phyloP scores from a whole-genome alignment of 768 basidiomycete species.

The Russula griseocarnosa region DNA sequence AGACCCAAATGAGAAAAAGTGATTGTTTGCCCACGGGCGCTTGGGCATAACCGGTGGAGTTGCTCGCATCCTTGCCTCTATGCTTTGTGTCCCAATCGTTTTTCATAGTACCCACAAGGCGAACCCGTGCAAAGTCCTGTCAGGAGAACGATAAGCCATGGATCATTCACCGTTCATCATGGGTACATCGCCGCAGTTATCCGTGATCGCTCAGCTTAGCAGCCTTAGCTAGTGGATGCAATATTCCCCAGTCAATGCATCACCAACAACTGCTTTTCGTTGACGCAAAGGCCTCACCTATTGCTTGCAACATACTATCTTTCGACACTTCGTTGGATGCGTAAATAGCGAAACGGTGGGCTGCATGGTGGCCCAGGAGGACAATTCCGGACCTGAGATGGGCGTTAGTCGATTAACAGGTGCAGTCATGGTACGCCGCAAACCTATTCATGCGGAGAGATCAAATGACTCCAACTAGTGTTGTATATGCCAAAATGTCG shows the following conservation, averaged over 20 bases:
- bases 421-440: neutral
- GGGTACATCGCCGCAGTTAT: neutral
- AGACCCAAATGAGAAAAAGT: too few species aligned
- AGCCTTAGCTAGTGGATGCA: too few species aligned
- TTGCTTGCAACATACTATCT: neutral
- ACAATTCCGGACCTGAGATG: neutral
- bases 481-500: neutral
- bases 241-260: too few species aligned
- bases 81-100: neutral
- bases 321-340: neutral
- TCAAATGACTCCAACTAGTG: neutral
- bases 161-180: neutral
- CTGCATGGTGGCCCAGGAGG: too few species aligned
- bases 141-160: neutral
- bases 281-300: too few species aligned
- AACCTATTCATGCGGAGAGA: neutral
- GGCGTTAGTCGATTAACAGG: neutral
- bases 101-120: neutral
- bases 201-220: too few species aligned
- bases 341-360: neutral
- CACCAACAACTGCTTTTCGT: too few species aligned
- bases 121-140: neutral
- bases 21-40: too few species aligned
- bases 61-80: too few species aligned
- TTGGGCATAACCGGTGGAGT: too few species aligned